Percentiles rank a stretch among this genome's conserved stretches.
Conservation (phyloP, 495 filamentous ascomycete genomes). For the Geopyxis carbonaria region DNA sequence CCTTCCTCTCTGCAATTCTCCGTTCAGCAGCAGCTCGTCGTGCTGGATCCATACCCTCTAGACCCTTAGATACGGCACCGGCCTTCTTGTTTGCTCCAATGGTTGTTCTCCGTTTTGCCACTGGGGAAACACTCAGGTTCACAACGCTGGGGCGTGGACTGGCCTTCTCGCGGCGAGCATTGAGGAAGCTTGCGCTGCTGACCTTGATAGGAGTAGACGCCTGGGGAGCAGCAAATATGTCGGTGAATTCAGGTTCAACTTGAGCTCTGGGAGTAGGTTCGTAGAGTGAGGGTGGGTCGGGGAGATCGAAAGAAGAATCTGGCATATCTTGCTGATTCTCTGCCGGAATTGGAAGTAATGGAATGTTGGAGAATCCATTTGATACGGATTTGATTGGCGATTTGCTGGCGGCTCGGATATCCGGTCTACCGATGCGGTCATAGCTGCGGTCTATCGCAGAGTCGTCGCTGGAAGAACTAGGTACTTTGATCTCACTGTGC, state of each 20-base stretch:
- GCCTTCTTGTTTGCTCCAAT: not conserved
- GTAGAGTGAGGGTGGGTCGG: no score
- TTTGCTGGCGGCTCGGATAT: no score
- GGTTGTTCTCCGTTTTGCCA: not conserved
- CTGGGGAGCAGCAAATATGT: no score
- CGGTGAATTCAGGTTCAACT: not conserved
- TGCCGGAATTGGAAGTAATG: no score
- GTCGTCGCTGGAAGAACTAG: slow-evolving; percentile 12
- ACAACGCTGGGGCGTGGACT: slow-evolving; percentile 2
- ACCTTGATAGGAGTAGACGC: not conserved
- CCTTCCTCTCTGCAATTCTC: slow-evolving; percentile 19
- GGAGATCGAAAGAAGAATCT: no score
- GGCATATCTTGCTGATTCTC: no score
- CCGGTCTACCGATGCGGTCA: no score
- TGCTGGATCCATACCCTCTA: slow-evolving; percentile 12
- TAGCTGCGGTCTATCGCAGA: slow-evolving; percentile 23
- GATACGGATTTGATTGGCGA: no score
- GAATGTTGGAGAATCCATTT: no score
- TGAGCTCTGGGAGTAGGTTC: no score
- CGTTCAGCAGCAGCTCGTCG: slow-evolving; percentile 17
- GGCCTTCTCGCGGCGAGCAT: not conserved
- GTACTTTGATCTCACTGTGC: slow-evolving; percentile 28
- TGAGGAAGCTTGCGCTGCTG: not conserved
- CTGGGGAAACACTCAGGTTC: not conserved
- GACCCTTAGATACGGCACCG: not conserved